Base-by-base conservation (phyloP, 768 basidiomycete species). In the Bullera alba region DNA sequence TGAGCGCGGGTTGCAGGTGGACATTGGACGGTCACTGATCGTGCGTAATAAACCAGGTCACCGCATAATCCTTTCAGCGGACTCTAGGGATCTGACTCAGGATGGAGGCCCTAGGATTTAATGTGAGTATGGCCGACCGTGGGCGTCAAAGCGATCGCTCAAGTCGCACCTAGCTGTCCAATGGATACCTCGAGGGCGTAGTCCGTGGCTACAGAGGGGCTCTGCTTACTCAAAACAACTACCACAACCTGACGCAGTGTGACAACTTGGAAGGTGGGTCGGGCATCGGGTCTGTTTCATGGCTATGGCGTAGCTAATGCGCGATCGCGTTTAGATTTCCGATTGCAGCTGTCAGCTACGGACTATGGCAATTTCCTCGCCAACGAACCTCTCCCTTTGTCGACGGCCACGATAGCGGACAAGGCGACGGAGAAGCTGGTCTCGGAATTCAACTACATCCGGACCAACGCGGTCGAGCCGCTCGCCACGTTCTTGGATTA, bases 301-400 rank as follows among this genome's bases (percentile, higher is more conserved):
- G 2, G 16, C 22, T 22, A 17, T 15, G 26, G 14, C 42, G 14
- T n/a, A 3, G 12, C 16, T 19, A 43, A 22, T 23, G 19, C 15
- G 17, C 36, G 19, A 26, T n/a, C 3, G 41, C 14, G 1, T 3
- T 4, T 63, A 97, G 95, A 99, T 75, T 83, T 99, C 74, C 80
- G 88, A 56, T 91, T 95, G 39, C 95, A 99, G 69, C 79, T 99
- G 27, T 86, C 89, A 15, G 82, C 92, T 12, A 97, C 93, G 4
- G 95, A 99, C 75, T 99, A 99, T 71, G 91, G 92, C 67, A 93
- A 88, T 75, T 99, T 99, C 74, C 84, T 99, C 39, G 84, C 93
- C 25, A 96, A 96, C 65, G 95, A 99, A 71, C 84, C 93, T 2
- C 79, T 89, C 22, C 92, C 91, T 12, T 80, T 96, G 48, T 86